Evolutionary conservation across 2,329 filamentous ascomycete species (phyloP).

Genomic region (Calonectria henricotiae): DNA sequence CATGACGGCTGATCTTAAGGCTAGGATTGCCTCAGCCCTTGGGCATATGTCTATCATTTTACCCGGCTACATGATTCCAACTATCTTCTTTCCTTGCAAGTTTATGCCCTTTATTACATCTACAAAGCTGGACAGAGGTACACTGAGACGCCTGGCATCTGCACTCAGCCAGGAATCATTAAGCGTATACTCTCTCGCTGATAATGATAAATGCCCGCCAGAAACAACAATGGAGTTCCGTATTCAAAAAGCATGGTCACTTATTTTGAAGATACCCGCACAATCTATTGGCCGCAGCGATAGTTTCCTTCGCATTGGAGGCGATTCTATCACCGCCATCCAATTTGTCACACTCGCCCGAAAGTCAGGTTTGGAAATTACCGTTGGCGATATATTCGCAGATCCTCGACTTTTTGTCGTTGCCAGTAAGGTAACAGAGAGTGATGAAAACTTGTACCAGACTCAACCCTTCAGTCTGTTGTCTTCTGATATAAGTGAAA

Average conservation of each 20-base stretch:
- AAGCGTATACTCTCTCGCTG: constrained; percentile 31
- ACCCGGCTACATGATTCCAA: constrained; percentile 15
- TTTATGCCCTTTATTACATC: constrained; percentile 18
- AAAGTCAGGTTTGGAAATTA: constrained; percentile 5
- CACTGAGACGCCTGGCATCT: constrained; percentile 23
- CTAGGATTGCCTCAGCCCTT: not conserved
- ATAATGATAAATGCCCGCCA: constrained; percentile 14
- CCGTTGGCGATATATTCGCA: constrained; percentile 28
- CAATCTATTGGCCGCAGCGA: constrained; percentile 39
- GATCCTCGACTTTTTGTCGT: constrained; percentile 14
- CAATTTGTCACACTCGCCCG: constrained; percentile 47
- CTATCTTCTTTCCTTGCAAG: constrained; percentile 4
- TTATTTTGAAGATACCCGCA: constrained; percentile 50
- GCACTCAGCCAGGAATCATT: constrained; percentile 28
- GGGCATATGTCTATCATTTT: not conserved
- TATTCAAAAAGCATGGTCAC: constrained; percentile 57
- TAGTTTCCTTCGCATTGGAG: constrained; percentile 25
- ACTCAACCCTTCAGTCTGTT: not conserved
- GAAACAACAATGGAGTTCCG: constrained; percentile 20
- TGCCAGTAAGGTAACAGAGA: not conserved
- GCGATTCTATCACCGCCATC: constrained; percentile 33
- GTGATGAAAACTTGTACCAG: not conserved
- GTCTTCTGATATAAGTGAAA: not conserved
- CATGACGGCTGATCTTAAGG: not conserved
- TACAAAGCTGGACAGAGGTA: not conserved